Percentiles rank a stretch among this genome's conserved stretches.
Conservation (phyloP, 2,329 filamentous ascomycete species). For the Botryotinia narcissicola region DNA sequence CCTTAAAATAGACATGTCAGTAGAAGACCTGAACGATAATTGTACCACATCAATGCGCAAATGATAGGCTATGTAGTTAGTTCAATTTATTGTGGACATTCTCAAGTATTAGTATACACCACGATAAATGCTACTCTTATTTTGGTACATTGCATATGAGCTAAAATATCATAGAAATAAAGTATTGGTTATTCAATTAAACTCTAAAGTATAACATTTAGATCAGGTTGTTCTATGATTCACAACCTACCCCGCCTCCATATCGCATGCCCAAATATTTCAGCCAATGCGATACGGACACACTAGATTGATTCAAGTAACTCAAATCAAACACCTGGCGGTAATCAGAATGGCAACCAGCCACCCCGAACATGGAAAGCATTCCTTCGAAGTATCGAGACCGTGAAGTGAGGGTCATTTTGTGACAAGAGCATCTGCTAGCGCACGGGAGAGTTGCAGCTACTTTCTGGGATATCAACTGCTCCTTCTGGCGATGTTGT, state of each 20-base stretch:
- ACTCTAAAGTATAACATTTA: neutral
- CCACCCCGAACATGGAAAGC: neutral
- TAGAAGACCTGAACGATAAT: neutral
- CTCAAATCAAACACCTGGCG: neutral
- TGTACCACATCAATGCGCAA: neutral
- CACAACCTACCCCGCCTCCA: neutral
- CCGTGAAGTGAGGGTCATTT: neutral
- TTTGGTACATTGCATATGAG: neutral
- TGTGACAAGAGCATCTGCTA: neutral
- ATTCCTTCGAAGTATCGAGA: neutral
- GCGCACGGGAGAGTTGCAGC: neutral
- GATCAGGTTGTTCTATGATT: neutral
- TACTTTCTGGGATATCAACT: neutral
- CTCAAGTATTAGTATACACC: neutral
- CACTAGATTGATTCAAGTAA: neutral
- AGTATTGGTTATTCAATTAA: neutral
- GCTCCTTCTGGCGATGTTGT: neutral
- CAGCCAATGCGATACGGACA: neutral
- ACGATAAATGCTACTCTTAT: neutral
- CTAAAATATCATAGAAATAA: neutral
- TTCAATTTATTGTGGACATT: neutral
- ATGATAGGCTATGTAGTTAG: too few relatives aligned
- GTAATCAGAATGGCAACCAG: neutral
- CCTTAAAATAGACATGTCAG: neutral
- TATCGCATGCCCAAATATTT: neutral